These are phyloP conservation scores for Vigna mungo DNA, from an alignment of 306 rosid species.

Conservation along the genomic window DNA sequence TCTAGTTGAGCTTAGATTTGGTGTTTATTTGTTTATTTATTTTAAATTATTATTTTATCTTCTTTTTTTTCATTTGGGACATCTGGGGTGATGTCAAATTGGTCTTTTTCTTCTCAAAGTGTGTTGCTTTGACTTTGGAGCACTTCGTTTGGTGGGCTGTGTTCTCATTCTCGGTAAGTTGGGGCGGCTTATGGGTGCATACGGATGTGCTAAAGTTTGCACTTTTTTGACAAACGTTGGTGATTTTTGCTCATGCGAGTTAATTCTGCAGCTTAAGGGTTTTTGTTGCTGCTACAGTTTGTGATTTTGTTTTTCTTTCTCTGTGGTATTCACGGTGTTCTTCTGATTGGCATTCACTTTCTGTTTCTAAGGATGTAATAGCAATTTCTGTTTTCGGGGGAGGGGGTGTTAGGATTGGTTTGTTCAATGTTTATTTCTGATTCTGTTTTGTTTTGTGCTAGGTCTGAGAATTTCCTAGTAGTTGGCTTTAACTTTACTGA, in stretches of 20 bases:
- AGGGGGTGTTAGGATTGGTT: not conserved
- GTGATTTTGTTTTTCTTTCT: conserved; percentile 17
- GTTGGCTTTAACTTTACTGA: conserved; percentile 27
- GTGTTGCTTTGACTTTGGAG: conserved; percentile 51
- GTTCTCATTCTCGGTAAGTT: conserved; percentile 37
- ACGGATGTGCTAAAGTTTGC: conserved; percentile 37
- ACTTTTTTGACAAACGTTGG: conserved; percentile 23
- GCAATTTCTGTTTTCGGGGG: not conserved
- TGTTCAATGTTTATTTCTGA: conserved; percentile 14
- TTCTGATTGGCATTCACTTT: conserved; percentile 20
- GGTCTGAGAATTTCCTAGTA: conserved; percentile 19
- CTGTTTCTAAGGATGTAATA: conserved; percentile 34
- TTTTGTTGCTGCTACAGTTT: conserved; percentile 15
- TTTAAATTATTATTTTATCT: not conserved
- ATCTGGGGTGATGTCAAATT: conserved; percentile 49
- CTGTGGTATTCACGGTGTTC: not conserved
- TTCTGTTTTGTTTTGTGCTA: conserved; percentile 26
- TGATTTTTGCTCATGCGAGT: conserved; percentile 33
- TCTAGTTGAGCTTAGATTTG: conserved; percentile 40
- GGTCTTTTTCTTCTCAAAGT: conserved; percentile 47
- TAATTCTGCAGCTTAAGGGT: conserved; percentile 31
- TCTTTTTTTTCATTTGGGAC: conserved; percentile 21
- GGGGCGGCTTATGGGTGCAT: conserved; percentile 41
- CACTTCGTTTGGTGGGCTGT: conserved; percentile 39
- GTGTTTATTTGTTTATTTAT: not conserved